Conservation (phyloP, 129 eudicot species). For the Erigeron canadensis region DNA sequence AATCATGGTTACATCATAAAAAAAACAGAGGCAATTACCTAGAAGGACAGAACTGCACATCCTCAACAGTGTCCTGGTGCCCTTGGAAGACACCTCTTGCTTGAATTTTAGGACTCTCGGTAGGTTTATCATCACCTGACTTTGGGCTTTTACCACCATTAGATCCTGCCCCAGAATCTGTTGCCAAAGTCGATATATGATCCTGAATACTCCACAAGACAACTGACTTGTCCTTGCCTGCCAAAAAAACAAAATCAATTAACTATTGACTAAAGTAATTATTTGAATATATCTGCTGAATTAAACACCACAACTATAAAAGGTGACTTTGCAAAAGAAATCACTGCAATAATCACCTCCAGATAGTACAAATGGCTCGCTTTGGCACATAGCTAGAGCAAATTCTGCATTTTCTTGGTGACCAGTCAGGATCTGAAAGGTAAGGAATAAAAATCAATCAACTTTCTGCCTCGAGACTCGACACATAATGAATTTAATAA, state of each 20-base stretch:
- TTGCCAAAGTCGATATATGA: constrained; percentile 76
- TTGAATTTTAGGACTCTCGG: constrained; percentile 57
- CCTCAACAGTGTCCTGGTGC: constrained; percentile 88
- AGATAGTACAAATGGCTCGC: constrained; percentile 92
- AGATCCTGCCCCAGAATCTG: constrained; percentile 63
- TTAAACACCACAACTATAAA: neutral
- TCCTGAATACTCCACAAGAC: constrained; percentile 96
- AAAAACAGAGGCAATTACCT: constrained; percentile 43
- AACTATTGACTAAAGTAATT: neutral
- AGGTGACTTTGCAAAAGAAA: neutral
- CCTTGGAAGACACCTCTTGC: constrained; percentile 86
- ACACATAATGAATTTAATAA: neutral
- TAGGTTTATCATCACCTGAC: constrained; percentile 45
- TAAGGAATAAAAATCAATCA: constrained; percentile 22
- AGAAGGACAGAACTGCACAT: constrained; percentile 94
- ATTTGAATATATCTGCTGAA: neutral
- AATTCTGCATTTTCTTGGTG: constrained; percentile 91
- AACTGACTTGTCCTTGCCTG: constrained; percentile 88
- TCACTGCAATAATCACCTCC: constrained; percentile 55
- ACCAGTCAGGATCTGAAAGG: constrained; percentile 75
- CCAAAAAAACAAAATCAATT: constrained; percentile 6
- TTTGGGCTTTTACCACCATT: constrained; percentile 46
- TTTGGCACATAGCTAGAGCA: constrained; percentile 89
- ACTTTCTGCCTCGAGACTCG: constrained; percentile 7
- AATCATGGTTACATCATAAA: constrained; percentile 12